A percentile compares a stretch with the other conserved stretches of the same genome.
Conservation (phyloP, 352 stramenopile genomes). For the Phytophthora syringae region DNA sequence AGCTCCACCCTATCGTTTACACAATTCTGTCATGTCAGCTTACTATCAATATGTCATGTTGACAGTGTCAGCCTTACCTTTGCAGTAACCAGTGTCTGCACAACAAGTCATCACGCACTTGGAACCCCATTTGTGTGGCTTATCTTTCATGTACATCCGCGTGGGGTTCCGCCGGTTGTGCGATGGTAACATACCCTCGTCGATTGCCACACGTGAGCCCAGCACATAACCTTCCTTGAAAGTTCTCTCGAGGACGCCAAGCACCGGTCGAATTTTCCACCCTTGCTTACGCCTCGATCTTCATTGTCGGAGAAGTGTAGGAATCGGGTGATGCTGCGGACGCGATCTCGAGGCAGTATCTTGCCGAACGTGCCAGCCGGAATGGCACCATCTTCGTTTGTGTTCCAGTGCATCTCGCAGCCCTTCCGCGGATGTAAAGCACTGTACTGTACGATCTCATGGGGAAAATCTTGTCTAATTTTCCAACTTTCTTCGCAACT, state of each 20-base stretch:
- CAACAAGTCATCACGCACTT: slow-evolving; percentile 26
- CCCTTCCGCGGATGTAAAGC: not conserved
- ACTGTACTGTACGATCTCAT: slow-evolving; percentile 9
- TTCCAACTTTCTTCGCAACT: not conserved
- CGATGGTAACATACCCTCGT: slow-evolving; percentile 20
- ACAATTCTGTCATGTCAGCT: not conserved
- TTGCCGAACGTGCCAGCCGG: slow-evolving; percentile 3
- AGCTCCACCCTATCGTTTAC: slow-evolving; percentile 6
- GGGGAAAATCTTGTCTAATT: slow-evolving; percentile 1
- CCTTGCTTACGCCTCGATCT: not conserved
- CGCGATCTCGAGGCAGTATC: not conserved
- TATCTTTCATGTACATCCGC: too few species aligned
- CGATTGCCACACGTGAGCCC: slow-evolving; percentile 3
- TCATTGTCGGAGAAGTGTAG: slow-evolving; percentile 19
- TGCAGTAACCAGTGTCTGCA: slow-evolving; percentile 18
- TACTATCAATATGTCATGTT: not conserved
- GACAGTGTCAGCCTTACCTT: slow-evolving; percentile 9
- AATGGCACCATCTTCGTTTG: not conserved
- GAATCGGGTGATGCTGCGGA: slow-evolving; percentile 1
- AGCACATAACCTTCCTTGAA: slow-evolving; percentile 10
- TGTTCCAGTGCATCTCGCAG: slow-evolving; percentile 10
- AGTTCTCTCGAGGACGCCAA: slow-evolving; percentile 7
- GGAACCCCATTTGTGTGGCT: not conserved
- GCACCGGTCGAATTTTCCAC: slow-evolving; percentile 19
- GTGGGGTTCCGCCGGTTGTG: slow-evolving; percentile 10